Evolutionary conservation across 345 rosid species (phyloP).

Genomic region (Psidium guajava): DNA sequence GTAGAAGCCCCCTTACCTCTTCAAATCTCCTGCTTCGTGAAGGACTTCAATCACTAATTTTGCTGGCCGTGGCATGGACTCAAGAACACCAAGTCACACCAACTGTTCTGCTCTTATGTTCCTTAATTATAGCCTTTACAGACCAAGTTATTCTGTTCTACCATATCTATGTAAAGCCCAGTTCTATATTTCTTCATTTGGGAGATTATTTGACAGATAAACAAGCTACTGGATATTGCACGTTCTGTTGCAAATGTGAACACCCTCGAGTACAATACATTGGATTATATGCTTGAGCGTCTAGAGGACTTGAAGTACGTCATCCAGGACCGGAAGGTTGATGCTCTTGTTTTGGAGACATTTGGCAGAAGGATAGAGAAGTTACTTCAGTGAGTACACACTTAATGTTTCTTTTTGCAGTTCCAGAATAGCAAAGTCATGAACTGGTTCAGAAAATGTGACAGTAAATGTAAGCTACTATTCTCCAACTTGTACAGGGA

Average conservation of each 20-base stretch:
- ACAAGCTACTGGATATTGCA: constrained; percentile 64
- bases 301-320: constrained; percentile 79
- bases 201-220: constrained; percentile 39
- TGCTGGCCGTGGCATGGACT: not conserved
- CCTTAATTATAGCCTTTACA: not conserved
- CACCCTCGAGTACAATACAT: constrained; percentile 45
- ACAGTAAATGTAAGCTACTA: not conserved
- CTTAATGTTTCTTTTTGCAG: not conserved
- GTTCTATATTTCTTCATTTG: constrained; percentile 1
- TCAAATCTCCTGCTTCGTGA: not conserved
- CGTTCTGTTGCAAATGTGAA: constrained; percentile 70
- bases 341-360: constrained; percentile 91
- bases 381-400: constrained; percentile 59
- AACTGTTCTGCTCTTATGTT: not conserved
- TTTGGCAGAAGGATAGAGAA: constrained; percentile 96
- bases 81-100: not conserved
- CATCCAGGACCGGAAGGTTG: constrained; percentile 91
- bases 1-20: not conserved
- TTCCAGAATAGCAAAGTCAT: not conserved
- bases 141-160: not conserved
- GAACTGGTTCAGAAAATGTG: not conserved
- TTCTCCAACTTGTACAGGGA: constrained; percentile 40
- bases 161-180: not conserved
- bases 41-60: not conserved
- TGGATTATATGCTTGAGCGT: constrained; percentile 70